Evolutionary conservation across 176 grass and related monocot species (phyloP), one percentile per base, ranked within the genome.

Genomic region (Puccinellia tenuiflora): DNA sequence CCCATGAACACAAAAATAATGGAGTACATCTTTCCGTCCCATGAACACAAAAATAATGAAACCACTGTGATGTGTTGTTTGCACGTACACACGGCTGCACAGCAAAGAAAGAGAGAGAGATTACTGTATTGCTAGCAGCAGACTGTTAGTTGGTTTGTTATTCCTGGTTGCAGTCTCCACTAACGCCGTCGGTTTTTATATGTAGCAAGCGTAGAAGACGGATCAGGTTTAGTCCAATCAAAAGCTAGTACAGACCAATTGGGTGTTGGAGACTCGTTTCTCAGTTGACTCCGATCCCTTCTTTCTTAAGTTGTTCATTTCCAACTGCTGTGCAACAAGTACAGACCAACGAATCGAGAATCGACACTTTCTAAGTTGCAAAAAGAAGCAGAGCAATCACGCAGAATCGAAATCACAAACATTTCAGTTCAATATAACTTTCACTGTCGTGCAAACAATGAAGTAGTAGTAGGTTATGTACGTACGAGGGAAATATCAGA

Each of bases 181-280:
- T 79, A 81, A 68, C 59, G 31, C 26, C 20, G 14, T 15, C 7
- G n/a, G 13, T 30, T 31, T 47, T 56, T 85, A 45, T 14, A 46
- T 29, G 73, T 17, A 84, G 28, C 31, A 47, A 66, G 12, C 74
- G 13, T 47, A 78, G 78, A 86, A 86, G 74, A 45, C 11, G 24
- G 79, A 74, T 34, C 64, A 74, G 55, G 83, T 79, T 50, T 33
- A 24, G 47, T 43, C 88, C 88, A 86, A 83, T 90, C 73, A 67
- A 83, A 86, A 83, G 66, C 48, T 37, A 33, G 47, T 56, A 57
- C 79, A 59, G 25, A 26, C 16, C 70, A 50, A 73, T 51, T 73
- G 50, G 64, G 79, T 90, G 26, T 38, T 68, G 61, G 2, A 63
- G 50, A 73, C 65, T 77, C 81, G 73, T 43, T 45, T 72, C 22